Percentiles rank a stretch among this genome's conserved stretches.
These are phyloP conservation scores for Zymoseptoria crescenta DNA, from an alignment of 2,329 filamentous ascomycete genomes.

Conservation along the genomic window DNA sequence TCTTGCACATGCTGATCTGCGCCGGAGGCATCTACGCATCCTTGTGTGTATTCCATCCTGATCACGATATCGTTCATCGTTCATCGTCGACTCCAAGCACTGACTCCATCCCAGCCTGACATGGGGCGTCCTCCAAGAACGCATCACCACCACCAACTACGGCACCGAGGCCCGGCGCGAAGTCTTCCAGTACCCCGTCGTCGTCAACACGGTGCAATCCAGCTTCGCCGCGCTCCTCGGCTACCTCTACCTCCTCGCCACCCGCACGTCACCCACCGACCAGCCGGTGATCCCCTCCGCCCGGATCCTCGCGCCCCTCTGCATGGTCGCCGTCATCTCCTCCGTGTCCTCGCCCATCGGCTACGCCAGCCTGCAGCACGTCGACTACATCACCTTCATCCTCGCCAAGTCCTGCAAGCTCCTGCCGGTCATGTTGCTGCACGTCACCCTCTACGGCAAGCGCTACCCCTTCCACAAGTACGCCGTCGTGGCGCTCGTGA, in stretches of 20 bases:
- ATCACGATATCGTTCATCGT: too few relatives aligned
- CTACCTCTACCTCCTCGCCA: constrained; percentile 66
- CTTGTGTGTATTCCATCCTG: constrained; percentile 54
- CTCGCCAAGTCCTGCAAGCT: constrained; percentile 98
- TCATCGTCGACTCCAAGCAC: too few relatives aligned
- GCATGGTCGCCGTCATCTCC: constrained; percentile 78
- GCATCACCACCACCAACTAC: constrained; percentile 88
- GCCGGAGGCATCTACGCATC: constrained; percentile 95
- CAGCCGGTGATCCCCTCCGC: constrained; percentile 67
- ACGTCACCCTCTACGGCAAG: constrained; percentile 83
- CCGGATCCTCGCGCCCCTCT: constrained; percentile 66
- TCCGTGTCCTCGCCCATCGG: constrained; percentile 92
- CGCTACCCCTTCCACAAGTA: constrained; percentile 96
- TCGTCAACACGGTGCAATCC: constrained; percentile 94
- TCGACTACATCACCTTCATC: constrained; percentile 97
- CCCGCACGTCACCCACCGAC: constrained; percentile 37
- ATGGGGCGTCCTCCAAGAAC: constrained; percentile 95
- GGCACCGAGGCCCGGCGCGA: constrained; percentile 53
- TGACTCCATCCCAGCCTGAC: constrained; percentile 54
- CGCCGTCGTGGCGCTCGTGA: constrained; percentile 82
- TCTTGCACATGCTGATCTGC: constrained; percentile 68
- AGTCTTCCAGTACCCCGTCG: constrained; percentile 86
- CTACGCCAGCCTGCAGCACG: constrained; percentile 83
- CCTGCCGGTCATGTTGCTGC: constrained; percentile 95
- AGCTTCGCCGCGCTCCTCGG: constrained; percentile 78